Evolutionary conservation across 1,139 yeast species (phyloP).

Genomic region (Nakaseomyces uthaithaninus): DNA sequence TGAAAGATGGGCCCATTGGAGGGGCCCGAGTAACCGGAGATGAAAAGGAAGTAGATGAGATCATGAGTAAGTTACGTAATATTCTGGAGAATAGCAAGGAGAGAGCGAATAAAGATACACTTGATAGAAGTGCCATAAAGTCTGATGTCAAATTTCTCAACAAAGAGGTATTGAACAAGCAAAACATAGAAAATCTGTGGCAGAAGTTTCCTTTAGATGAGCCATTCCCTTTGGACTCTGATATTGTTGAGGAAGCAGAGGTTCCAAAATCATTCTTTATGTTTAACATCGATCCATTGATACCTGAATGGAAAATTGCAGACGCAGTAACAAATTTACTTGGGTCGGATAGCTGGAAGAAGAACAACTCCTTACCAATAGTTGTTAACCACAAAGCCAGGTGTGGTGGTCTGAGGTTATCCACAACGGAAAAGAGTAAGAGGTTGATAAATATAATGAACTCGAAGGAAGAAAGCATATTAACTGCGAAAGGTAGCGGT

Average conservation of each 20-base stretch:
- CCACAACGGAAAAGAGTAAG: slow-evolving; percentile 9
- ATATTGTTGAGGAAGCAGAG: not conserved
- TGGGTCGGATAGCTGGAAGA: slow-evolving; percentile 19
- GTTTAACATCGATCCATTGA: slow-evolving; percentile 24
- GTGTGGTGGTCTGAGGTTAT: slow-evolving; percentile 26
- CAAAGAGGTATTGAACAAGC: slow-evolving; percentile 9
- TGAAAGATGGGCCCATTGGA: slow-evolving; percentile 38
- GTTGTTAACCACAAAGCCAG: slow-evolving; percentile 25
- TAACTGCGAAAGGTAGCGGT: slow-evolving; percentile 7
- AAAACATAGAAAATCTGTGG: slow-evolving; percentile 16
- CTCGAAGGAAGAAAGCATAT: not conserved
- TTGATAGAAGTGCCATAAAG: not conserved
- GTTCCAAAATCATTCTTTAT: slow-evolving; percentile 20
- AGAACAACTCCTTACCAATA: slow-evolving; percentile 18
- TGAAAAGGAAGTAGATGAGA: slow-evolving; percentile 31
- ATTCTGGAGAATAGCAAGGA: slow-evolving; percentile 6
- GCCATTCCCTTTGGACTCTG: slow-evolving; percentile 11
- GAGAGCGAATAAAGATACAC: slow-evolving; percentile 2
- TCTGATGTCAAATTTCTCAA: not conserved
- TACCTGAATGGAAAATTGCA: slow-evolving; percentile 28
- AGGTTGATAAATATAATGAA: slow-evolving; percentile 16
- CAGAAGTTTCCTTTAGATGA: slow-evolving; percentile 19
- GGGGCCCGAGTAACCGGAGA: slow-evolving; percentile 34
- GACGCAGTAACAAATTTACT: slow-evolving; percentile 18
- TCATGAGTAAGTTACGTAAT: slow-evolving; percentile 27